Percentiles rank a stretch among this genome's conserved stretches.
These are phyloP conservation scores for Penicillium sp. DNA, from an alignment of 2,329 filamentous ascomycete species.

Conservation along the genomic window DNA sequence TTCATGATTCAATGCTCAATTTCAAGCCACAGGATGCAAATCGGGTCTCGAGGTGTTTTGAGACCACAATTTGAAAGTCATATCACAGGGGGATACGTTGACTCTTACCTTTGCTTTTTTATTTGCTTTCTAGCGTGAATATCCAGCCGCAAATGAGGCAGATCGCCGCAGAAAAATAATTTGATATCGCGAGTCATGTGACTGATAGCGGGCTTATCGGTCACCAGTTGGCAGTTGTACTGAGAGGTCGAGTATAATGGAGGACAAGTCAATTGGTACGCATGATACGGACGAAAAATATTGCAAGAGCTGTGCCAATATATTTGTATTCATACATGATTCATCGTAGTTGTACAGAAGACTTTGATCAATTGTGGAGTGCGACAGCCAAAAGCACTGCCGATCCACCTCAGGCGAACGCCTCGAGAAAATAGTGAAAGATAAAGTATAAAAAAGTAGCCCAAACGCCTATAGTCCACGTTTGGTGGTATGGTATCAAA, in stretches of 20 bases:
- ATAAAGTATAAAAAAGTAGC: constrained; percentile 10
- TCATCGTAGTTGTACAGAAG: constrained; percentile 14
- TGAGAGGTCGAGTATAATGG: too few species aligned
- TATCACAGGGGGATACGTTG: background rate
- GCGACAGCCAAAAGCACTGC: constrained; percentile 1
- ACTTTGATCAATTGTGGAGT: background rate
- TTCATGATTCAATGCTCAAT: background rate
- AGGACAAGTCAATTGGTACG: background rate
- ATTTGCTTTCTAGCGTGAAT: constrained; percentile 11
- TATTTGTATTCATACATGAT: constrained; percentile 11
- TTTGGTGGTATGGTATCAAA: constrained; percentile 17
- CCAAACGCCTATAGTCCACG: constrained; percentile 21
- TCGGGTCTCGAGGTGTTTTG: too few species aligned
- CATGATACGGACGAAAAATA: background rate
- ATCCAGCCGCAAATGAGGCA: constrained; percentile 9
- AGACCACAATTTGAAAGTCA: background rate
- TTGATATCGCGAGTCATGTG: constrained; percentile 25
- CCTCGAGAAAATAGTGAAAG: constrained; percentile 6
- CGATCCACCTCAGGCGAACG: constrained; percentile 16
- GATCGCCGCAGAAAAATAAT: constrained; percentile 24
- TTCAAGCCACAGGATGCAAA: background rate
- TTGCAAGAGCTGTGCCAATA: background rate
- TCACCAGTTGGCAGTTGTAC: background rate
- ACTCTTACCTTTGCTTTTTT: constrained; percentile 20
- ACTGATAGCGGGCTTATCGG: constrained; percentile 17